Base-by-base conservation (phyloP, 805 yeast genomes). In the Yamadazyma philogaea region DNA sequence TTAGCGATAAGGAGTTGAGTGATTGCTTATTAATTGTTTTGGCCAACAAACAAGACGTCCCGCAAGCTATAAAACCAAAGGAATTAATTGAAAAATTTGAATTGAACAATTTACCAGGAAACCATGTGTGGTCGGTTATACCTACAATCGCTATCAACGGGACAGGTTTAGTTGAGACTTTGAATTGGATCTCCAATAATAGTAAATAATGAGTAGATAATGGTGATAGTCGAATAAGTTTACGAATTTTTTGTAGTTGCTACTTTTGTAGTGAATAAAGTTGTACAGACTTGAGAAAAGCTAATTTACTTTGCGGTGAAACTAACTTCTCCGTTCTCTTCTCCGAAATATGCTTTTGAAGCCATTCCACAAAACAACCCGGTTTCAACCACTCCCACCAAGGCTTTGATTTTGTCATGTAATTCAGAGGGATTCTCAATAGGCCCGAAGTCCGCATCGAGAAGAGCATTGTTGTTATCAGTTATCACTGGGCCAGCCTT, bases 401-500 rank as follows among this genome's bases (percentile, higher is more conserved):
- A 67, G 40, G 71, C 59, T 64, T 86, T 88, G 61, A 93, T 81
- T 53, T 78, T 61, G 27, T 59, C 48, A 60, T 90, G 90, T 52
- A 93, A 75, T 28, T 48, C 52, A 12, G 42, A 54, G 4, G 79
- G 78, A 41, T 73, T 61, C 33, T 70, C 62, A 39, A 93, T 79
- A 46, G 76, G 78, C 33, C 96, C 97, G 58, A 93, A 91, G 59
- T 89, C 87, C 24, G 96, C 95, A 64, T 93, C 99, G 47, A 93
- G 79, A 50, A 93, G 76, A 60, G 89, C 87, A 64, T 90, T 93
- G 64, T 90, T 89, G 67, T 93, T 93, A 63, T 93, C 99, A 22
- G 99, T 91, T 50, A 93, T 84, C 17, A 89, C 82, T 8, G 99
- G 98, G 20, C 99, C 99, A 7, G 99, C 99, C 67, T 93, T 93